These are phyloP conservation scores for Scutellaria galericulata DNA, from an alignment of 257 asterid genomes.

Conservation along the genomic window DNA sequence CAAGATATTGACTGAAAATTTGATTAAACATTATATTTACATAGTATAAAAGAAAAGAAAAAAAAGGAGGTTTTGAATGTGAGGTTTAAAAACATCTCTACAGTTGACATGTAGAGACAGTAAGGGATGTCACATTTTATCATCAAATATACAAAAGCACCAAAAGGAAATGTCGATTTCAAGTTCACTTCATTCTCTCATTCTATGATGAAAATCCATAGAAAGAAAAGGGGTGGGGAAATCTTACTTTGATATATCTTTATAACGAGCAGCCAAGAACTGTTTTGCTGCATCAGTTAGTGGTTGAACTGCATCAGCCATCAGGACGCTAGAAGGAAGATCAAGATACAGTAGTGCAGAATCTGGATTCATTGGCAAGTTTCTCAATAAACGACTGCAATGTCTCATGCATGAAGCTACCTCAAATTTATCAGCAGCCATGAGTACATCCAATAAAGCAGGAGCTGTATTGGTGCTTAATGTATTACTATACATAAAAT, in stretches of 20 bases:
- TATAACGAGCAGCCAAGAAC: conserved; percentile 76
- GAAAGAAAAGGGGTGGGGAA: conserved; percentile 10
- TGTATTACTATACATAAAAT: conserved; percentile 89
- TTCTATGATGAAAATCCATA: conserved; percentile 1
- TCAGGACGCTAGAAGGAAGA: conserved; percentile 84
- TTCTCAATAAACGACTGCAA: conserved; percentile 81
- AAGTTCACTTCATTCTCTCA: neutral
- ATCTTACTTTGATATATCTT: conserved; percentile 78
- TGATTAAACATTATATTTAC: no score
- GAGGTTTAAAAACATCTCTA: no score
- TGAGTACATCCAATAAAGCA: conserved; percentile 80
- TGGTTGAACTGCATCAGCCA: conserved; percentile 98
- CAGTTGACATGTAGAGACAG: neutral
- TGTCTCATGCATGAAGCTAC: conserved; percentile 98
- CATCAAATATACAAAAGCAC: neutral
- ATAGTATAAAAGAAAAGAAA: no score
- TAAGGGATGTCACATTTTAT: neutral
- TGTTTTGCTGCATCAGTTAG: conserved; percentile 89
- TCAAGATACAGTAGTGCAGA: conserved; percentile 87
- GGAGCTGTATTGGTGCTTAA: conserved; percentile 70
- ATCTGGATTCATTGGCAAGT: conserved; percentile 87
- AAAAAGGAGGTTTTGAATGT: no score
- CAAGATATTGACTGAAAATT: neutral
- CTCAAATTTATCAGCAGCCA: conserved; percentile 99
- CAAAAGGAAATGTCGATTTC: neutral